phyloP scores from a whole-genome alignment of 176 grass and related monocot species.

The Chloris gayana region DNA sequence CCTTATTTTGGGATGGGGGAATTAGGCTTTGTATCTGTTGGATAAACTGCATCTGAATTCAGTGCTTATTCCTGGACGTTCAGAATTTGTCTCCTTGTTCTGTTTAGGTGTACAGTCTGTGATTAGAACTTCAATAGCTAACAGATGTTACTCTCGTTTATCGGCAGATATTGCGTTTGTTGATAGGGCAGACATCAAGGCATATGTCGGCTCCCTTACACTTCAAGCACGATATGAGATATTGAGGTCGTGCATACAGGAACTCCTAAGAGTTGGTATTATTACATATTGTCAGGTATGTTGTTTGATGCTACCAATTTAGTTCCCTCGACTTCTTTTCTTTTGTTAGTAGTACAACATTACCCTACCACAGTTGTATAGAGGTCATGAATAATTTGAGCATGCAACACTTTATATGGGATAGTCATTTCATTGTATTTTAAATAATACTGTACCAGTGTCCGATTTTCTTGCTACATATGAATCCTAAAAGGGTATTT shows the following conservation, averaged over 20 bases:
- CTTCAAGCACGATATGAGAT: constrained; percentile 96
- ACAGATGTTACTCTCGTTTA: constrained; percentile 39
- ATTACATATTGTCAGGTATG: constrained; percentile 65
- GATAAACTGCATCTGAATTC: neutral
- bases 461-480: neutral
- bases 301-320: constrained; percentile 26
- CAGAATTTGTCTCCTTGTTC: neutral
- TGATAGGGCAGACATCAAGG: constrained; percentile 98
- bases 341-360: constrained; percentile 5
- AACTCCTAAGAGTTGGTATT: constrained; percentile 89
- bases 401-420: constrained; percentile 20
- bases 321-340: neutral
- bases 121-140: constrained; percentile 11
- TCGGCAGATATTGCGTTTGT: constrained; percentile 96
- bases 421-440: neutral
- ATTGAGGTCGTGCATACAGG: constrained; percentile 91
- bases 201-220: constrained; percentile 89
- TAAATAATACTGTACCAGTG: neutral
- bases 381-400: neutral
- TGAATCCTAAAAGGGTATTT: neutral
- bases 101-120: neutral
- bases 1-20: too few species aligned
- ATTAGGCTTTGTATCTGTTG: neutral
- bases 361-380: neutral
- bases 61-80: neutral